Evolutionary conservation across 2,329 filamentous ascomycete species (phyloP).

Genomic region (Dryadomyces sulphureus): DNA sequence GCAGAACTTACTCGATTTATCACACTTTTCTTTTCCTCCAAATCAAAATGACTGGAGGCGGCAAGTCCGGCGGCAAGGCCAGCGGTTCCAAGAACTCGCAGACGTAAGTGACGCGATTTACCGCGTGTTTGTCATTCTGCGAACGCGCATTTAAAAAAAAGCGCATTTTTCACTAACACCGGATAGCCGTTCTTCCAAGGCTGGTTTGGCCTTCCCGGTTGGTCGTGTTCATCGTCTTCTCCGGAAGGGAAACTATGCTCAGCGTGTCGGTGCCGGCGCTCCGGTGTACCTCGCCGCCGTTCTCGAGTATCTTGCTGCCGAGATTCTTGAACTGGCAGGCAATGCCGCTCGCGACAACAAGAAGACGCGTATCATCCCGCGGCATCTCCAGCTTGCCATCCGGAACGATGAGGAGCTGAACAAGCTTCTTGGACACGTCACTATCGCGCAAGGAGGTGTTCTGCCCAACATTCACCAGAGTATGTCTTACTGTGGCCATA

Average conservation of each 20-base stretch:
- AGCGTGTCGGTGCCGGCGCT: constrained; percentile 97
- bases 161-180: constrained; percentile 8
- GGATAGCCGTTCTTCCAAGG: constrained; percentile 92
- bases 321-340: constrained; percentile 97
- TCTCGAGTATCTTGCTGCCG: constrained; percentile 94
- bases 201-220: constrained; percentile 95
- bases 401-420: constrained; percentile 99
- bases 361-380: constrained; percentile 99
- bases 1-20: constrained; percentile 14
- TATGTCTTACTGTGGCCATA: constrained; percentile 34
- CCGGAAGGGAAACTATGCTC: constrained; percentile 97
- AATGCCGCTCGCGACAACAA: constrained; percentile 99
- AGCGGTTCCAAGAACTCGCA: constrained; percentile 98
- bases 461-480: constrained; percentile 98
- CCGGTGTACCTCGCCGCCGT: constrained; percentile 96
- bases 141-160: too few relatives aligned
- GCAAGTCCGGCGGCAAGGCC: constrained; percentile 99
- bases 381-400: constrained; percentile 97
- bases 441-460: constrained; percentile 96
- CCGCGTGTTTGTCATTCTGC: neutral
- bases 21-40: constrained; percentile 14
- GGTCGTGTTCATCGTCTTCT: constrained; percentile 99
- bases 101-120: constrained; percentile 57
- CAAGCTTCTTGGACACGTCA: constrained; percentile 92
- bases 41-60: constrained; percentile 95